Percentiles rank a stretch among this genome's conserved stretches.
These are phyloP conservation scores for Lophiotrema nucula DNA, from an alignment of 495 filamentous ascomycete genomes.

Conservation along the genomic window DNA sequence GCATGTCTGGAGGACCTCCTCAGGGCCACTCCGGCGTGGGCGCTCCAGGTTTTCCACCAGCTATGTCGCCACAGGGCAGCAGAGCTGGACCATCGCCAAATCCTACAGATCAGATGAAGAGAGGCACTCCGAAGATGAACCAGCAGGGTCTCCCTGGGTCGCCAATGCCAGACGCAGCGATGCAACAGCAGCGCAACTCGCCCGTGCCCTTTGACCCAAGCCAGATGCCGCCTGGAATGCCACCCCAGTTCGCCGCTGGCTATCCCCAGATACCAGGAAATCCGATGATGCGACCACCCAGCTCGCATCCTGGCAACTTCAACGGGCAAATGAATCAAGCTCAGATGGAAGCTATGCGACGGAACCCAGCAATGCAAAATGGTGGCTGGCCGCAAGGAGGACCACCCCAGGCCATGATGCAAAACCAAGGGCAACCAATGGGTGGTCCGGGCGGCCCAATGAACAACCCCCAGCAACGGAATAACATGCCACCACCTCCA, in stretches of 20 bases:
- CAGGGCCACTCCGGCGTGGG: constrained; percentile 49
- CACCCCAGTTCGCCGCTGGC: constrained; percentile 35
- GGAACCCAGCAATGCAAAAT: constrained; percentile 42
- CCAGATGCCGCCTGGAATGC: constrained; percentile 58
- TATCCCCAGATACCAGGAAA: constrained; percentile 51
- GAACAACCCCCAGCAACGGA: constrained; percentile 72
- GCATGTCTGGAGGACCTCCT: constrained; percentile 42
- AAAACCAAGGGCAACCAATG: constrained; percentile 50
- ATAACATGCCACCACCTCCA: constrained; percentile 84
- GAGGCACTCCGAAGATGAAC: constrained; percentile 84
- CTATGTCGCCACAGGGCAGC: constrained; percentile 78
- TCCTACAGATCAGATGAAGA: constrained; percentile 84
- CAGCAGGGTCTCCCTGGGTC: constrained; percentile 72
- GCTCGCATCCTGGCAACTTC: constrained; percentile 71
- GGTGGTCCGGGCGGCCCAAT: constrained; percentile 45
- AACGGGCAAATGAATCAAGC: constrained; percentile 50
- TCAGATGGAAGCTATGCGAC: constrained; percentile 37
- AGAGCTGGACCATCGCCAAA: constrained; percentile 84
- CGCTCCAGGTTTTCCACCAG: constrained; percentile 56
- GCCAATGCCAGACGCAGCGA: constrained; percentile 72
- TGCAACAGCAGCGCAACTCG: constrained; percentile 74
- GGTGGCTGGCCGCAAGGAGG: constrained; percentile 34
- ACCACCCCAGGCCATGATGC: constrained; percentile 33
- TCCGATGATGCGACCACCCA: constrained; percentile 72
- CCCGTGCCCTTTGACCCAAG: constrained; percentile 69